Conservation (phyloP, 495 filamentous ascomycete genomes). For the Friedmanniomyces simplex region DNA sequence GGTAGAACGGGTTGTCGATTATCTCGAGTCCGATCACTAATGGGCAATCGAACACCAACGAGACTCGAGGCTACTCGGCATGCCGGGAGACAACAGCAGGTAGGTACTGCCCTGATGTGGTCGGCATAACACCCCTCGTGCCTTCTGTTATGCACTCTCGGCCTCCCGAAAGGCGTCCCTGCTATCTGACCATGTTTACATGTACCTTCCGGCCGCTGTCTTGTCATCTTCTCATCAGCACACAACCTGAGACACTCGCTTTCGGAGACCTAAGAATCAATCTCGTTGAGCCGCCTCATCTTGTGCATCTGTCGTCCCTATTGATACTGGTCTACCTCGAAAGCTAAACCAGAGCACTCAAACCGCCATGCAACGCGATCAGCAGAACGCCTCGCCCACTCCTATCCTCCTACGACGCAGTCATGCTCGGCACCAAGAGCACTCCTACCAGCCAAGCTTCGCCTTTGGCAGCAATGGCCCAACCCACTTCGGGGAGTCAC, state of each 20-base stretch:
- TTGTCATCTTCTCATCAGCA: neutral
- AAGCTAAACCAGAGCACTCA: neutral
- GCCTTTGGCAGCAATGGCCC: neutral
- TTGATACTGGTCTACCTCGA: neutral
- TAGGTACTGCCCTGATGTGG: no score
- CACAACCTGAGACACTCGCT: neutral
- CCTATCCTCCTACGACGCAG: neutral
- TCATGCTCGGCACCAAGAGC: neutral
- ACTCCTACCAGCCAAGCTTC: neutral
- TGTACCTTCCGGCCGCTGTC: neutral
- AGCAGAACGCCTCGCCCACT: neutral
- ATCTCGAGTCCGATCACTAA: no score
- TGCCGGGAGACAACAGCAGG: no score
- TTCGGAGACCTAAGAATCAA: constrained; percentile 8
- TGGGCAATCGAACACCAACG: no score
- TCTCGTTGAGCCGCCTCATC: neutral
- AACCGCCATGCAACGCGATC: neutral
- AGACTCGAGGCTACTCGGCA: no score
- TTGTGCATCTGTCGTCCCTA: constrained; percentile 1
- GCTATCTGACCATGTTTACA: neutral
- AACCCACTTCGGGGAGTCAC: neutral
- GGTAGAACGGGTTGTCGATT: no score
- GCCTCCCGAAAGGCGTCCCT: neutral
- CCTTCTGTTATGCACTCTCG: no score
- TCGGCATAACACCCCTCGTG: no score